A percentile compares a stretch with the other conserved stretches of the same genome.
phyloP scores from a whole-genome alignment of 495 filamentous ascomycete species.

The Neurospora tetrasperma region DNA sequence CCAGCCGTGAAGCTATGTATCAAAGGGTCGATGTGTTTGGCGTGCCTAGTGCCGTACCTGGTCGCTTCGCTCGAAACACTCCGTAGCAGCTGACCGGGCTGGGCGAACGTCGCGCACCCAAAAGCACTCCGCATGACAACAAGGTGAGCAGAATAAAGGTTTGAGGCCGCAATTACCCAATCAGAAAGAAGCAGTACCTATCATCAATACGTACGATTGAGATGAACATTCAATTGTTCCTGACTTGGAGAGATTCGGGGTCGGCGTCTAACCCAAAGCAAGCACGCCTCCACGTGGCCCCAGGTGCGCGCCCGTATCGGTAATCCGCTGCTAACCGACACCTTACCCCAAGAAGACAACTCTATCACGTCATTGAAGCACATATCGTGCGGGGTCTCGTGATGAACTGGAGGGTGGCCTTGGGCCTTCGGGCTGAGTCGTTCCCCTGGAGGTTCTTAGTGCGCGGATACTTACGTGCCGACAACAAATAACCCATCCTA shows the following conservation, averaged over 20 bases:
- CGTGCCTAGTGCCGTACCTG: not conserved
- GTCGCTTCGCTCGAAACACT: not conserved
- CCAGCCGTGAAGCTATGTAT: not conserved
- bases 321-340: not conserved
- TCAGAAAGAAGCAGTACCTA: not conserved
- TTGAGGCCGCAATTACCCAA: not conserved
- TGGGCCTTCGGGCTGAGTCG: not conserved
- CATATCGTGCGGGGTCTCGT: not conserved
- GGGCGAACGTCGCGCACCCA: not conserved
- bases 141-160: not conserved
- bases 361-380: not conserved
- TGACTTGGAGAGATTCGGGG: not conserved
- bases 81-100: not conserved
- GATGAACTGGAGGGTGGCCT: not conserved
- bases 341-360: not conserved
- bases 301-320: not conserved
- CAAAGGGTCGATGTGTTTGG: not conserved
- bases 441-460: not conserved
- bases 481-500: not conserved
- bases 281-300: not conserved
- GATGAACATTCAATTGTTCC: not conserved
- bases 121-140: not conserved
- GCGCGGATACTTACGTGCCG: not conserved
- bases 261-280: not conserved
- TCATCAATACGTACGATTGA: not conserved